A percentile compares a stretch with the other conserved stretches of the same genome.
Evolutionary conservation across 169 alveolate species (phyloP).

Genomic region (Cryptosporidium meleagridis): DNA sequence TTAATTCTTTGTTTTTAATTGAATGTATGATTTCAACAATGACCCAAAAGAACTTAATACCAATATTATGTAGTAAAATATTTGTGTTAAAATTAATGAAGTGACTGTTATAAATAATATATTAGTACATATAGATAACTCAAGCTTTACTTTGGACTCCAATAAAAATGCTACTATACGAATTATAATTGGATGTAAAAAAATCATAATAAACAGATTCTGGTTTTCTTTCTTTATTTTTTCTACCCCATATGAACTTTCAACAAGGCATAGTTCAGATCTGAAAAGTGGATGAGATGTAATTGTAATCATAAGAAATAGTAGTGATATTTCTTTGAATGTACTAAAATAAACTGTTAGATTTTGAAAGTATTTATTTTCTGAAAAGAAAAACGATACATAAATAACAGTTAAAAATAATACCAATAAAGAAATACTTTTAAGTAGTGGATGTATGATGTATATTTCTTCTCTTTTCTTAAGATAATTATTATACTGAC

Average conservation of each 20-base stretch:
- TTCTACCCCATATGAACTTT: neutral
- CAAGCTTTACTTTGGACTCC: neutral
- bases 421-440: neutral
- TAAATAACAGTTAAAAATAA: neutral
- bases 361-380: neutral
- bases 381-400: neutral
- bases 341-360: neutral
- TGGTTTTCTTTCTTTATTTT: neutral
- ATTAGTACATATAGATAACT: neutral
- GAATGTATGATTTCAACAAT: neutral
- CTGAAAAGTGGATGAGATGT: conserved; percentile 2
- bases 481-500: neutral
- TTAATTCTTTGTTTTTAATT: neutral
- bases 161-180: neutral
- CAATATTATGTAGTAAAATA: neutral
- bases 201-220: neutral
- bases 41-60: neutral
- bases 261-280: neutral
- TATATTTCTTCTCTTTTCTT: neutral
- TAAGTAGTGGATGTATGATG: neutral
- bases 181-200: neutral
- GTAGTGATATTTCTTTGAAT: neutral
- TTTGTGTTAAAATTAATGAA: neutral
- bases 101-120: neutral
- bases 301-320: neutral